Base-by-base conservation (phyloP, 2,329 filamentous ascomycete genomes). In the Colletotrichum spaethianum region DNA sequence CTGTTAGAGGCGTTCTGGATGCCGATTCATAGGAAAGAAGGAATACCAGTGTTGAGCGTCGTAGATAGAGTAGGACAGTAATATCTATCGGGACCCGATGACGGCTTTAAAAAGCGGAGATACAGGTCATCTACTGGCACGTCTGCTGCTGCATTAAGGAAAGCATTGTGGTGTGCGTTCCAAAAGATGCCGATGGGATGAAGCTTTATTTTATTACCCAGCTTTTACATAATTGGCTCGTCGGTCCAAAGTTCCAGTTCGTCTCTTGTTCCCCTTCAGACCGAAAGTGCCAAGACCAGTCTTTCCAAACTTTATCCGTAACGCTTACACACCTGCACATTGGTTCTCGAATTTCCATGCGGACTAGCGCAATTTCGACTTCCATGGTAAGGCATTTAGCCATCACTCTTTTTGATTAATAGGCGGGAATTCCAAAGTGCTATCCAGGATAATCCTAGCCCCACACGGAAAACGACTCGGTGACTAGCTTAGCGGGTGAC, bases 381-480 rank as follows among this genome's bases (percentile, higher is more conserved):
- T 38, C 28, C 33, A 57, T 44, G 63, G 14, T 16, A 33, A 38
- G 9, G 14, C 16, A 28, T 61, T 26, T 60, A 44, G 31, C 12
- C 23, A 44, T 16, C 9, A 60, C 36, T 36, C 44, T 52, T 11
- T 59, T 66, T 36, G 38, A 70, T 67, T 70, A 70, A 67, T 61
- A 61, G 63, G 67, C 67, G 67, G 55, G 67, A 70, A 55, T 67
- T 70, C 38, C 44, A 26, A 8, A 38, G 18, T 20, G 18, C 36
- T n/a, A 23, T 56, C 63, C 38, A 67, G 67, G 67, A 55, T 61
- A 42, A 70, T 61, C 67, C 67, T 23, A 31, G 67, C 67, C 67
- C 67, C 67, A 63, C 67, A 70, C 67, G 67, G 67, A 70, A 70
- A 70, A 70, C 67, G 63, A 70, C 38, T 60, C 38, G 55, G 55